Evolutionary conservation across 2,329 filamentous ascomycete genomes (phyloP).

Genomic region (Colletotrichum euphorbiae): DNA sequence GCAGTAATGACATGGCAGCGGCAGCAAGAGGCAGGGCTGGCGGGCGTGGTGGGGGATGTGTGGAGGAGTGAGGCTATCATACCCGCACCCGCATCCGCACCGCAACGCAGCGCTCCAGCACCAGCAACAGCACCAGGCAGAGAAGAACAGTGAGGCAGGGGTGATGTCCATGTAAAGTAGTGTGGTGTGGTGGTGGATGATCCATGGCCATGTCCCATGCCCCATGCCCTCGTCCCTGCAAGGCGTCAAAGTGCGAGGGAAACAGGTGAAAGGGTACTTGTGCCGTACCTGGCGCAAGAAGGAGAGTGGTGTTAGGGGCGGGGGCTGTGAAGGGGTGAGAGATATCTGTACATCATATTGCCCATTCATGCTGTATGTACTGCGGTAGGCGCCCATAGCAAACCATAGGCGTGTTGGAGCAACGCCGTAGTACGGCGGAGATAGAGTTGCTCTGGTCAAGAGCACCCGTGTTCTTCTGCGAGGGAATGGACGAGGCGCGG

Average conservation of each 20-base stretch:
- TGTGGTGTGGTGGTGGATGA: neutral
- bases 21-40: slow-evolving; percentile 35
- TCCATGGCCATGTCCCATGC: slow-evolving; percentile 5
- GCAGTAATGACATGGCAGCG: slow-evolving; percentile 24
- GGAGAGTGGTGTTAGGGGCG: neutral
- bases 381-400: too few species aligned
- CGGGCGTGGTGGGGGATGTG: slow-evolving; percentile 5
- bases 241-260: slow-evolving; percentile 13
- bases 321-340: slow-evolving; percentile 14
- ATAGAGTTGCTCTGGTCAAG: neutral
- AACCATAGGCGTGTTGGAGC: neutral
- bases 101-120: neutral
- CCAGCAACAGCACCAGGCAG: neutral
- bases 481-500: neutral
- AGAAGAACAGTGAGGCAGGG: too few species aligned
- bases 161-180: neutral
- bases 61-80: neutral
- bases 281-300: slow-evolving; percentile 21
- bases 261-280: slow-evolving; percentile 22
- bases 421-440: neutral
- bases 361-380: too few species aligned
- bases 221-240: slow-evolving; percentile 21
- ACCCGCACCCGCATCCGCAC: slow-evolving; percentile 8
- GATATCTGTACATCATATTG: neutral
- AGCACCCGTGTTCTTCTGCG: neutral